Evolutionary conservation across 305 asterid genomes (phyloP).

Genomic region (Fraxinus dipetala): DNA sequence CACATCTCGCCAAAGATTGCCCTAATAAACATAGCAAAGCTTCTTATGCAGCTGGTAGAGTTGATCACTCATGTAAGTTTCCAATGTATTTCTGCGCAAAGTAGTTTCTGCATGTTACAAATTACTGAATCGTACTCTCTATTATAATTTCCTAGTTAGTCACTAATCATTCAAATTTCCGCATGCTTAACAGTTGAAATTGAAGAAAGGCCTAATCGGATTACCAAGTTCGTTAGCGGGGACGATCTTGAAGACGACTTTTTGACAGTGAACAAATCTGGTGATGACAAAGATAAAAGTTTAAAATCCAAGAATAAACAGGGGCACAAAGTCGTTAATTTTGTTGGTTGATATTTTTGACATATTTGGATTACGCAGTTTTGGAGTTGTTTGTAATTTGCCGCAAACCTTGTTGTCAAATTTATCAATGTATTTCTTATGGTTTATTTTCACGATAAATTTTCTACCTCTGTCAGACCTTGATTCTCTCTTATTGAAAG

Average conservation of each 20-base stretch:
- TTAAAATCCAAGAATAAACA: conserved; percentile 41
- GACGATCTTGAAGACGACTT: conserved; percentile 96
- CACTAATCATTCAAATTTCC: background rate
- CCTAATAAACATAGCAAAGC: conserved; percentile 48
- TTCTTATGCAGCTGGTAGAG: conserved; percentile 23
- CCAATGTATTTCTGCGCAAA: background rate
- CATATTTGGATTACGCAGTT: background rate
- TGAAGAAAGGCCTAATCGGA: conserved; percentile 48
- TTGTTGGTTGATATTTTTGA: conserved; percentile 47
- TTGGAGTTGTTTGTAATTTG: background rate
- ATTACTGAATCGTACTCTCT: background rate
- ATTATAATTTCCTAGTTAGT: background rate
- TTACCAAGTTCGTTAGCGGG: conserved; percentile 64
- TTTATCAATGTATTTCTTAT: background rate
- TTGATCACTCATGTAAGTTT: conserved; percentile 53
- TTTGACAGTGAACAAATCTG: conserved; percentile 24
- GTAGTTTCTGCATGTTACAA: background rate
- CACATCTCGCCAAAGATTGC: conserved; percentile 88
- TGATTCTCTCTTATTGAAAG: background rate
- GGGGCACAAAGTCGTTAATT: conserved; percentile 67
- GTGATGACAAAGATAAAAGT: conserved; percentile 31
- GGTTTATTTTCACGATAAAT: background rate
- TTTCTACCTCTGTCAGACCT: background rate
- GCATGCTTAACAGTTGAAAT: conserved; percentile 34
- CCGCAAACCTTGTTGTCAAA: background rate